A percentile compares a stretch with the other conserved stretches of the same genome.
These are phyloP conservation scores for Aspergillus brasiliensis DNA, from an alignment of 2,329 filamentous ascomycete species.

Conservation along the genomic window DNA sequence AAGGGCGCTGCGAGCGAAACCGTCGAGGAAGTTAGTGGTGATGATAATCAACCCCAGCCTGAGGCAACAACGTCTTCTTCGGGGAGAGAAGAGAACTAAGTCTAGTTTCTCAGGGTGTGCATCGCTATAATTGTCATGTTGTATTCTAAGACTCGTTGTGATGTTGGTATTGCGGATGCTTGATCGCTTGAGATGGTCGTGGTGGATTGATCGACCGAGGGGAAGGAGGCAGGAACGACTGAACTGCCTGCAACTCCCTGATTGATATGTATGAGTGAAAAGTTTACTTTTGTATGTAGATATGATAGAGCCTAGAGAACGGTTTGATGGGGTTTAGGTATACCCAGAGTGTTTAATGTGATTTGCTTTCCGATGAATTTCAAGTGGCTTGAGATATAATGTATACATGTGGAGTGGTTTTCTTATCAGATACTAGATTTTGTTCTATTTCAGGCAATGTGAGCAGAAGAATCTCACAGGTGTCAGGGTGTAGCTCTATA, in stretches of 20 bases:
- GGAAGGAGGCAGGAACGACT: neutral
- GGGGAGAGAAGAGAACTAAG: neutral
- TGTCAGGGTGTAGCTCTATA: neutral
- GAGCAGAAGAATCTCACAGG: neutral
- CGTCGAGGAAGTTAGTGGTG: slow-evolving; percentile 28
- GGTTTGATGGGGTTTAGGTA: too few relatives aligned
- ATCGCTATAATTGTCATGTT: neutral
- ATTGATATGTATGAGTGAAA: neutral
- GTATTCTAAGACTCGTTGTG: neutral
- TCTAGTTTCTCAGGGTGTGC: too few relatives aligned
- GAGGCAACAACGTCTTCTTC: neutral
- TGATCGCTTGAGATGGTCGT: neutral
- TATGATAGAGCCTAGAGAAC: neutral
- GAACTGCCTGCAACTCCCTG: too few relatives aligned
- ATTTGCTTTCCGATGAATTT: too few relatives aligned
- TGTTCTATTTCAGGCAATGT: neutral
- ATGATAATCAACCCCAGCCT: neutral
- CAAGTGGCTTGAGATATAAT: too few relatives aligned
- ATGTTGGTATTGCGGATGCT: neutral
- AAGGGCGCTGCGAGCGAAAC: slow-evolving; percentile 33
- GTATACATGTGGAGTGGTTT: too few relatives aligned
- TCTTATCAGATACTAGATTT: too few relatives aligned
- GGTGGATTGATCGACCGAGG: neutral
- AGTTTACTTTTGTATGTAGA: neutral
- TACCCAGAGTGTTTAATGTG: too few relatives aligned